Base-by-base conservation (phyloP, 495 filamentous ascomycete genomes). In the Neurospora pannonica region DNA sequence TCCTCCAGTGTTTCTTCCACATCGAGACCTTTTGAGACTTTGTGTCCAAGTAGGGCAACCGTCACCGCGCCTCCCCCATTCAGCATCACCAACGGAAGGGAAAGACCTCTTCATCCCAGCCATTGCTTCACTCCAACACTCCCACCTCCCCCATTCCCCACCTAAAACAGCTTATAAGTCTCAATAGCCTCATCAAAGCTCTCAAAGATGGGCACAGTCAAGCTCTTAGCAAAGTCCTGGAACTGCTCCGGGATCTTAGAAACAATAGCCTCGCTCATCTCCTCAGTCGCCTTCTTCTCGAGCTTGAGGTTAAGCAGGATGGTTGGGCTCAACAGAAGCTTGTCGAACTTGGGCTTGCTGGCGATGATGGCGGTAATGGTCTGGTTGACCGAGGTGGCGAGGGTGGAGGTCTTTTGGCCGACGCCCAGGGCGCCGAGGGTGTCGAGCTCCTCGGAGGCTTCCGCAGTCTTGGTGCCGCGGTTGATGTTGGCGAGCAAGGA, bases 311-410 rank as follows among this genome's bases (percentile, higher is more conserved):
- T 83, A 10, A 81, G 31, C 38, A 82, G 74, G 39, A 83, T 80
- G 24, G 79, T 71, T 4, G 83, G 82, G 71, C 71, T 76, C 31
- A 84, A 75, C 7, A 78, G 15, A 34, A 82, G 72, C 67, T 73
- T 77, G 70, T 82, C 79, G 70, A 85, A 85, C 71, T 81, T 79
- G 34, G 70, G 75, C 75, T 82, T 82, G n/a, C 76, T 72, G 24
- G 31, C 70, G 17, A 82, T 74, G 38, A 84, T 72, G 9, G 75
- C 75, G 19, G 75, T 70, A 19, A 85, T 70, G 13, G 78, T 78
- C 36, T 67, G 71, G 71, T 79, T 77, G 73, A 83, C 79, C 38
- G 38, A 70, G 4, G 38, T 46, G 34, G 75, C 73, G 5, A 85
- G 81, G 1, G n/a, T 46, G 19, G 73, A 21, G 4, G 77, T 81